A percentile compares a stretch with the other conserved stretches of the same genome.
phyloP scores from a whole-genome alignment of 768 basidiomycete species.

The Mycena indigotica region DNA sequence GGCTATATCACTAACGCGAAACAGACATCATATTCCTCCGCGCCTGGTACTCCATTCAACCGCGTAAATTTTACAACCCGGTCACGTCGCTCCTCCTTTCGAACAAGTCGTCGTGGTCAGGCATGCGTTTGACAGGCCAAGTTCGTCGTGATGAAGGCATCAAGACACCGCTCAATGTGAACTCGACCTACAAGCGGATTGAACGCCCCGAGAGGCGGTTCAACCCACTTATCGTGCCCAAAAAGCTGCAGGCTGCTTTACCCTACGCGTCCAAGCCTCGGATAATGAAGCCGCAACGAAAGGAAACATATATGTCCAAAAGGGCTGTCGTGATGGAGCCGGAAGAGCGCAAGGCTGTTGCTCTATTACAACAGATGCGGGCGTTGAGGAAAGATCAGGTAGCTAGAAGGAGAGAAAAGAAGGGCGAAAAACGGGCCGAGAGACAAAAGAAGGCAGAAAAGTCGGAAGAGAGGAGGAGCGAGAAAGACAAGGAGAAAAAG shows the following conservation, averaged over 20 bases:
- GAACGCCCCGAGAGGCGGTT: slow-evolving; percentile 82
- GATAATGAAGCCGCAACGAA: slow-evolving; percentile 70
- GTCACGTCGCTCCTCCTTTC: slow-evolving; percentile 88
- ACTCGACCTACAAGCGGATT: slow-evolving; percentile 87
- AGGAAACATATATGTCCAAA: slow-evolving; percentile 88
- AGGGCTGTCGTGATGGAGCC: slow-evolving; percentile 95
- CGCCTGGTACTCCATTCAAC: slow-evolving; percentile 96
- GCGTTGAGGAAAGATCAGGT: slow-evolving; percentile 91
- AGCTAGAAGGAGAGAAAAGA: slow-evolving; percentile 76
- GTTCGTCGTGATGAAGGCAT: slow-evolving; percentile 84
- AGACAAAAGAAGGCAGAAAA: slow-evolving; percentile 75
- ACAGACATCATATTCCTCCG: slow-evolving; percentile 92
- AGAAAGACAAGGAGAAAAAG: slow-evolving; percentile 76
- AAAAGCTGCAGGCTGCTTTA: slow-evolving; percentile 85
- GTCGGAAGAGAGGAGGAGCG: slow-evolving; percentile 58
- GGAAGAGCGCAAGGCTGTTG: slow-evolving; percentile 91
- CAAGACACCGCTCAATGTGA: slow-evolving; percentile 76
- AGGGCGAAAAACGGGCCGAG: slow-evolving; percentile 72
- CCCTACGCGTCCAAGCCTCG: slow-evolving; percentile 95
- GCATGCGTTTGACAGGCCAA: slow-evolving; percentile 95
- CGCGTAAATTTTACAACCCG: slow-evolving; percentile 94
- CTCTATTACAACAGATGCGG: slow-evolving; percentile 90
- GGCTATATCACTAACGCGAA: slow-evolving; percentile 1
- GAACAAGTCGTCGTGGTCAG: slow-evolving; percentile 82
- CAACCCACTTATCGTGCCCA: slow-evolving; percentile 86